Base-by-base conservation (phyloP, 148 eudicot genomes). In the Fagopyrum homotropicum region DNA sequence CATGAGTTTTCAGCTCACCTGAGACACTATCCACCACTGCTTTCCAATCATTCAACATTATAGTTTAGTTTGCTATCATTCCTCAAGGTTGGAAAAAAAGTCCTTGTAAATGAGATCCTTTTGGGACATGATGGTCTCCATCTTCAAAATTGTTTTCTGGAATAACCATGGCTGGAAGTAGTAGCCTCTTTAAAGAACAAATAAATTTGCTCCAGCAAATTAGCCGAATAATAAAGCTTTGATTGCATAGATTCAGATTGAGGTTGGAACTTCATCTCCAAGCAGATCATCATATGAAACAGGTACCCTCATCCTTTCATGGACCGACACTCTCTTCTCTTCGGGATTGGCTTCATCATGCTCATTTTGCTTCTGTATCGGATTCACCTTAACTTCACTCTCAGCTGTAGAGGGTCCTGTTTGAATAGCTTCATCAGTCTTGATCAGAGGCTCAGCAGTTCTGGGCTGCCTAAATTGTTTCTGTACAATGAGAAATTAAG, bases 261-360 rank as follows among this genome's bases (percentile, higher is more conserved):
- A 43, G 71, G 71, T 4, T 40, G 47, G 47, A 66, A 8, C 47
- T 12, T 81, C 87, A 22, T 73, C 88, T 64, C 70, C 89, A 74
- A 85, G 75, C 72, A 92, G 81, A 81, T 90, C 97, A 78, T 90
- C 92, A 40, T 90, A 92, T 52, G 89, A 50, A 77, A 90, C 95
- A 9, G 90, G 97, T 11, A 85, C 75, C 74, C 92, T 83, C 15
- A 88, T 77, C 78, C 97, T 86, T 73, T 88, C 88, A 50, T 72
- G 87, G 73, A 88, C 88, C 46, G 95, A 78, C 60, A 54, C 73
- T 17, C 80, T 82, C 60, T 80, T 85, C 75, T 64, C 80, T 45
- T 63, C 83, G 35, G 40, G 17, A 22, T 9, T 75, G 43, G 80
- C 59, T 79, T 48, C 79, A 16, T 72, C 76, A 47, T 35, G 75